Evolutionary conservation across 139 green algal species (phyloP), one percentile per base, ranked within the genome.

Genomic region (Edaphochlamys debaryana): DNA sequence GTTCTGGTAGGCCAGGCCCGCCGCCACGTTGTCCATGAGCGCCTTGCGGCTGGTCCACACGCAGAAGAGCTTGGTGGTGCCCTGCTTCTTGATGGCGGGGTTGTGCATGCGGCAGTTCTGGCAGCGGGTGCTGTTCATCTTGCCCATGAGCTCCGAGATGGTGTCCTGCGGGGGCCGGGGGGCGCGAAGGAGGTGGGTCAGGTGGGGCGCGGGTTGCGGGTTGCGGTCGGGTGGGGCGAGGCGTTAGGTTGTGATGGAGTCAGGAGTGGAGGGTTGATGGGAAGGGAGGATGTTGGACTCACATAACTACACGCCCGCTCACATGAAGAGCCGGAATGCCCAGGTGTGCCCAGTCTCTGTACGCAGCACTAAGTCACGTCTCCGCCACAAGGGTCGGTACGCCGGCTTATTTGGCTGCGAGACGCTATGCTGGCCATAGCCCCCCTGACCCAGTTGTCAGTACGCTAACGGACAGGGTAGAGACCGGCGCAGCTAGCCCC

Each of bases 81-180:
- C 87, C 77, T 94, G 85, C 81, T 89, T 89, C 79, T 90, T 92
- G 68, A 93, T 85, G 25, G 34, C 69, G 36, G 88, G 91, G 72
- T 85, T 90, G 79, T 69, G 40, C 17, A 78, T 69, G 52, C 69
- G 69, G 87, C 97, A 99, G 92, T 98, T 98, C 38, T 85, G 85
- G 89, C 97, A 99, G 50, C 90, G 92, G 32, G 68, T 85, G 13
- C 48, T 84, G 78, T 76, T 84, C 75, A 82, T 82, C 66, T 68
- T 76, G 45, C n/a, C 36, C 32, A 84, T 8, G 36, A 99, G 93
- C 54, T 97, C 93, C 8, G 67, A 42, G 7, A 97, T 89, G 2
- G 88, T 87, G 58, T 91, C 90, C 54, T 91, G 90, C 63, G 69
- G 63, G 45, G 20, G 27, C n/a, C n/a, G n/a, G n/a, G n/a, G n/a